These are phyloP conservation scores for Conidiobolus incongruus DNA, from an alignment of 371 early-diverging fungal species.

Conservation along the genomic window DNA sequence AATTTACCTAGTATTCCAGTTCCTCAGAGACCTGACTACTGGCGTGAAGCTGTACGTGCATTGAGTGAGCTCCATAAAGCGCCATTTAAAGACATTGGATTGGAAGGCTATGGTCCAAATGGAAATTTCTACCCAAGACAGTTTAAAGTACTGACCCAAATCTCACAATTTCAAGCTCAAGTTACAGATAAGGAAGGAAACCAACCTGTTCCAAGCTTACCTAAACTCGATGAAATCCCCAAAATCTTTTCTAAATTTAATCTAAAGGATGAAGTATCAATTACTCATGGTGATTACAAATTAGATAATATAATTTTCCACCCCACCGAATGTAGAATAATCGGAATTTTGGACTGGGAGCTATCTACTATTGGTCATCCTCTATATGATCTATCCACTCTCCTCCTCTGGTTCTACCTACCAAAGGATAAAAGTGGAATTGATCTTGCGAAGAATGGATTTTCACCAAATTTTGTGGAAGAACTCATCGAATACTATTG, in stretches of 20 bases:
- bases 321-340: conserved; percentile 47
- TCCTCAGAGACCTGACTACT: conserved; percentile 31
- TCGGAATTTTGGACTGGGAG: conserved; percentile 93
- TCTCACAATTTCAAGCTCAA: conserved; percentile 39
- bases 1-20: conserved; percentile 23
- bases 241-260: conserved; percentile 44
- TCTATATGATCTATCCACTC: conserved; percentile 67
- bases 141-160: conserved; percentile 38
- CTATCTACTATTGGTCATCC: conserved; percentile 87
- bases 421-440: not conserved
- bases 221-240: conserved; percentile 37
- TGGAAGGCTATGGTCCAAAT: conserved; percentile 36
- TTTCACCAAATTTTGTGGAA: conserved; percentile 14
- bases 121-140: conserved; percentile 65
- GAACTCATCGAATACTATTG: conserved; percentile 39
- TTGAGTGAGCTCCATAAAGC: conserved; percentile 59
- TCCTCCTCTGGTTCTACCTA: conserved; percentile 50
- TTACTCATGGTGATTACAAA: conserved; percentile 86
- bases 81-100: conserved; percentile 35
- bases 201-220: conserved; percentile 38
- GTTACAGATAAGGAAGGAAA: conserved; percentile 26
- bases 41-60: conserved; percentile 44
- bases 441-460: conserved; percentile 9
- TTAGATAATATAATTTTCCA: conserved; percentile 66
- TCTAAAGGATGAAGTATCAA: conserved; percentile 43